phyloP scores from a whole-genome alignment of 148 eudicot species.

The Diospyros kaki region DNA sequence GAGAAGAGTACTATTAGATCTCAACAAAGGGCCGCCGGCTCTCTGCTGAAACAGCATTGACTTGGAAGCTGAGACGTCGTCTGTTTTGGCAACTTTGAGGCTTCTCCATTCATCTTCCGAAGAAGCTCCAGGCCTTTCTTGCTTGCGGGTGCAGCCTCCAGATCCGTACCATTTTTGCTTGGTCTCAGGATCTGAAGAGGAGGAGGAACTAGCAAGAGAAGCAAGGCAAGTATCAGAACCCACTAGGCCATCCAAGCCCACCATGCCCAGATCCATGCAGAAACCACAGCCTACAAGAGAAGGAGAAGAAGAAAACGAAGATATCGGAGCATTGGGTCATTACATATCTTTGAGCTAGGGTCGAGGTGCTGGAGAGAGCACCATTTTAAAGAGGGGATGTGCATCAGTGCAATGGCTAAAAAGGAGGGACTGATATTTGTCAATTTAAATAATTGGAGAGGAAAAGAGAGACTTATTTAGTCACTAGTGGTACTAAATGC shows the following conservation, averaged over 20 bases:
- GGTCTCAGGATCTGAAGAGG: slow-evolving; percentile 3
- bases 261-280: slow-evolving; percentile 25
- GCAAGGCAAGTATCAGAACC: background rate
- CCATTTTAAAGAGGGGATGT: background rate
- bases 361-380: slow-evolving; percentile 12
- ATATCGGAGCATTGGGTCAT: slow-evolving; percentile 8
- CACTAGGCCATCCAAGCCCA: slow-evolving; percentile 1
- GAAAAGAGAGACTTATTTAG: no score
- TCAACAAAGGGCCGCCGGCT: slow-evolving; percentile 16
- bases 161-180: slow-evolving; percentile 25
- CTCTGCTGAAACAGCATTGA: slow-evolving; percentile 12
- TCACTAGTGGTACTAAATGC: no score
- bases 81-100: slow-evolving; percentile 19
- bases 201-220: background rate
- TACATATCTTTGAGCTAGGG: background rate
- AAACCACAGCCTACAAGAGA: background rate
- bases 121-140: slow-evolving; percentile 6
- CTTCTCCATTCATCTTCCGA: slow-evolving; percentile 22
- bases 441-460: no score
- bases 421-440: no score
- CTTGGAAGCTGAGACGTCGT: slow-evolving; percentile 17
- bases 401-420: no score
- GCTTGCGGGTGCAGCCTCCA: slow-evolving; percentile 17
- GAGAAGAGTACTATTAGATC: slow-evolving; percentile 23
- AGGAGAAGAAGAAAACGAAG: background rate